Evolutionary conservation across 1,284 basidiomycete genomes (phyloP).

Genomic region (Sanguinoderma infundibulare): DNA sequence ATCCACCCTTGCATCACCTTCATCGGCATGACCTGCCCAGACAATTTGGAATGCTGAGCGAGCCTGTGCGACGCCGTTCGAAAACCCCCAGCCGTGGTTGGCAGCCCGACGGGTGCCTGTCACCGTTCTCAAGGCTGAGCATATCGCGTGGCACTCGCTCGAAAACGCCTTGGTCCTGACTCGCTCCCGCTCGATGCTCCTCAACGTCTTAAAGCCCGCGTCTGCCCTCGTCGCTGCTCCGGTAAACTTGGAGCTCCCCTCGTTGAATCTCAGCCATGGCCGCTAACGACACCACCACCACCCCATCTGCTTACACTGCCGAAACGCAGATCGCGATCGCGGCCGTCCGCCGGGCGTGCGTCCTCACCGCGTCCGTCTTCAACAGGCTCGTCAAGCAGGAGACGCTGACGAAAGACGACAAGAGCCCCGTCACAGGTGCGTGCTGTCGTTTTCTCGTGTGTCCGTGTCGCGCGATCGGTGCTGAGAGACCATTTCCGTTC

Average conservation of each 20-base stretch:
- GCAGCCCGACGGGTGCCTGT: background rate
- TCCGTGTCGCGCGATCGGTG: background rate
- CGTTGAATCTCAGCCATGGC: background rate
- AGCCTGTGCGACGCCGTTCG: slow-evolving; percentile 13
- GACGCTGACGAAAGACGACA: slow-evolving; percentile 91
- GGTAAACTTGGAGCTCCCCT: slow-evolving; percentile 24
- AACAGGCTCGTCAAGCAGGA: slow-evolving; percentile 87
- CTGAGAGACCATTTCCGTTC: background rate
- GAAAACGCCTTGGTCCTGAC: slow-evolving; percentile 15
- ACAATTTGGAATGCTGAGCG: slow-evolving; percentile 29
- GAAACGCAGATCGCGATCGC: slow-evolving; percentile 81
- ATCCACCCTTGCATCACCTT: no score
- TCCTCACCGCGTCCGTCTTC: slow-evolving; percentile 87
- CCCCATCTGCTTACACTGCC: slow-evolving; percentile 41
- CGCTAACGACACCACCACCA: slow-evolving; percentile 25
- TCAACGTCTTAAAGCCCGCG: slow-evolving; percentile 20
- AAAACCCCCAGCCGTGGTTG: slow-evolving; percentile 19
- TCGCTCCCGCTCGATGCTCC: slow-evolving; percentile 24
- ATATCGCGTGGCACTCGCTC: slow-evolving; percentile 13
- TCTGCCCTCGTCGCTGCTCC: slow-evolving; percentile 14
- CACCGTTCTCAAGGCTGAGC: slow-evolving; percentile 1
- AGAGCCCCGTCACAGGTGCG: slow-evolving; percentile 93
- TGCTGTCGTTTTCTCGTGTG: slow-evolving; percentile 6
- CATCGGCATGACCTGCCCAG: slow-evolving; percentile 10
- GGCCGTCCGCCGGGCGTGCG: slow-evolving; percentile 90